A percentile compares a stretch with the other conserved stretches of the same genome.
phyloP scores from a whole-genome alignment of 768 basidiomycete genomes.

The Rhodotorula toruloides region DNA sequence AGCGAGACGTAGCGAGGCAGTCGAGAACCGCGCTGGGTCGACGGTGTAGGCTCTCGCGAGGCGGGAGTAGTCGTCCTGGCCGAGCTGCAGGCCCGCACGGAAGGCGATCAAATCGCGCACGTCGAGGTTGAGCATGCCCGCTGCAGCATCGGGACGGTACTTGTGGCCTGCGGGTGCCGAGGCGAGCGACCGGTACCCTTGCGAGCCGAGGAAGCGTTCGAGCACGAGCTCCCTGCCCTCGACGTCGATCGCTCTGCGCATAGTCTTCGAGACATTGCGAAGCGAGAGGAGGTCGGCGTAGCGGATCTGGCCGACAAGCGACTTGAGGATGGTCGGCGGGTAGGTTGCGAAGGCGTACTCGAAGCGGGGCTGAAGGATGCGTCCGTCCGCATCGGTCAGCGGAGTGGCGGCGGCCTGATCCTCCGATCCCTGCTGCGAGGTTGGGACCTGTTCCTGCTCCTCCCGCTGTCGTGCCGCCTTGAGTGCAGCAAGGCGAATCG shows the following conservation, averaged over 20 bases:
- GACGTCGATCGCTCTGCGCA: conserved; percentile 11
- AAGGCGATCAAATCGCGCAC: conserved; percentile 37
- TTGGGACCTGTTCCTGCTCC: not conserved
- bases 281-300: conserved; percentile 24
- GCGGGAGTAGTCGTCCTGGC: conserved; percentile 24
- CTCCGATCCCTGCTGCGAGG: not conserved
- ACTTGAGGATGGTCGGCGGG: not conserved
- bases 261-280: conserved; percentile 3
- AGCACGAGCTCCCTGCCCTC: conserved; percentile 34
- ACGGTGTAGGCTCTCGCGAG: conserved; percentile 12
- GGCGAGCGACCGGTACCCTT: conserved; percentile 25
- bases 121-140: conserved; percentile 17
- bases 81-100: conserved; percentile 17
- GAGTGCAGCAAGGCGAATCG: no score
- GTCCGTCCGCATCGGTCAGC: not conserved
- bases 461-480: conserved; percentile 14
- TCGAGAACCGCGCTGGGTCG: not conserved
- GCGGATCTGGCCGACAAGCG: conserved; percentile 13
- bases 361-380: not conserved
- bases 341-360: conserved; percentile 24
- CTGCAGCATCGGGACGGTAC: not conserved
- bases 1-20: conserved; percentile 9
- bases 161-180: not conserved
- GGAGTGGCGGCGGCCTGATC: not conserved
- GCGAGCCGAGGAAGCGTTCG: conserved; percentile 32